A percentile compares a stretch with the other conserved stretches of the same genome.
These are phyloP conservation scores for Panicum hallii DNA, from an alignment of 202 grass and related monocot species.

Conservation along the genomic window DNA sequence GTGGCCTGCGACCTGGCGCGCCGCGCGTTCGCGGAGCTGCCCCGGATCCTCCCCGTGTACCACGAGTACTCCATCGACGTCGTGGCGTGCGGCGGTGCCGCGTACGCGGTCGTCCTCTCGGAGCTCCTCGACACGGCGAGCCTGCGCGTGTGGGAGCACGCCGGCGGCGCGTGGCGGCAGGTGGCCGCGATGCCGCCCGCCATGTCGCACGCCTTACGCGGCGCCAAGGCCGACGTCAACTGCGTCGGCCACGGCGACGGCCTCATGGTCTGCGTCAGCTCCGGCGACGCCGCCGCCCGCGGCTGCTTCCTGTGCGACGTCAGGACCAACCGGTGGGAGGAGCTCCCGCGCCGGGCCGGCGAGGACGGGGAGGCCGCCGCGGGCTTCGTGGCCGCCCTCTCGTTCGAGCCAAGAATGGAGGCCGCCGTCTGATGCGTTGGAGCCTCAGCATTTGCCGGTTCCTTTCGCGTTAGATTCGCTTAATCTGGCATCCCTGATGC, in stretches of 20 bases:
- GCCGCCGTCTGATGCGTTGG: constrained; percentile 48
- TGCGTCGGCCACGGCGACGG: constrained; percentile 64
- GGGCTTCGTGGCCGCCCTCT: constrained; percentile 85
- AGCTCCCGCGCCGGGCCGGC: constrained; percentile 50
- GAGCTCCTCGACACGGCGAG: constrained; percentile 76
- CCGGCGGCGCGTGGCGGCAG: constrained; percentile 58
- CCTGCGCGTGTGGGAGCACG: constrained; percentile 75
- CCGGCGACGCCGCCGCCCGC: constrained; percentile 41
- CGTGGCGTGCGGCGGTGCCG: constrained; percentile 53
- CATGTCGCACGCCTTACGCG: constrained; percentile 69
- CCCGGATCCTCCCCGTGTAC: constrained; percentile 62
- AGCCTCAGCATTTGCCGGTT: neutral
- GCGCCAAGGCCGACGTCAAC: constrained; percentile 78
- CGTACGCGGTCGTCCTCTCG: constrained; percentile 73
- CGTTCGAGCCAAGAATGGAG: constrained; percentile 92
- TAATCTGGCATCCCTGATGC: neutral
- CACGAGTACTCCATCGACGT: constrained; percentile 86
- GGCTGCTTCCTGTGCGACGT: constrained; percentile 76
- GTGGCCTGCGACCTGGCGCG: constrained; percentile 62
- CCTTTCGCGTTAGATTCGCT: neutral
- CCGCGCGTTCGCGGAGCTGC: constrained; percentile 61
- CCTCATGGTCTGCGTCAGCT: constrained; percentile 77
- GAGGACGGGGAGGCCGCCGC: constrained; percentile 28
- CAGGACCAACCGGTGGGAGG: constrained; percentile 61
- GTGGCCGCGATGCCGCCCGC: constrained; percentile 78